These are phyloP conservation scores for Suillus americanus DNA, from an alignment of 768 basidiomycete genomes.

Conservation along the genomic window DNA sequence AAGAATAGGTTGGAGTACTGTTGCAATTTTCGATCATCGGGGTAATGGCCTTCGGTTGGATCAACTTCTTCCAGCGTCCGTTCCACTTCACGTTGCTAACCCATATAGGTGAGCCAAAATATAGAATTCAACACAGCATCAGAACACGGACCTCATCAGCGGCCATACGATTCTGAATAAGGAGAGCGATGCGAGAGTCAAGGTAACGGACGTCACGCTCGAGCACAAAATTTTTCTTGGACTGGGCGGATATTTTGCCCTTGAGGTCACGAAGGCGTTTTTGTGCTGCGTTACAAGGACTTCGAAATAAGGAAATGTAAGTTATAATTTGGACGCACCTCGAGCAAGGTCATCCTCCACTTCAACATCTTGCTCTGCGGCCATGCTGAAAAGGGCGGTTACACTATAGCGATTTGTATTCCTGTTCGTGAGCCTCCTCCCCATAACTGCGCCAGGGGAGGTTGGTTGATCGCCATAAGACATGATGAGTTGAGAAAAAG, in stretches of 20 bases:
- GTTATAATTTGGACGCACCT: constrained; percentile 50
- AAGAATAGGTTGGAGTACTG: constrained; percentile 99
- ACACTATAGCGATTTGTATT: constrained; percentile 97
- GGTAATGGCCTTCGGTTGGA: constrained; percentile 87
- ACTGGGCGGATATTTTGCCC: constrained; percentile 95
- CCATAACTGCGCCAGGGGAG: constrained; percentile 65
- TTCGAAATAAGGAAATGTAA: not conserved
- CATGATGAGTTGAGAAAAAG: constrained; percentile 35
- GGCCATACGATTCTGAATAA: constrained; percentile 99
- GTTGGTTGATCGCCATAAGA: constrained; percentile 61
- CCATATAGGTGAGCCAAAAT: constrained; percentile 14
- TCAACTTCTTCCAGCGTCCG: constrained; percentile 95
- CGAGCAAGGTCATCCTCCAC: constrained; percentile 95
- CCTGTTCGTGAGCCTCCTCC: constrained; percentile 81
- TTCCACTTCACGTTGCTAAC: constrained; percentile 91
- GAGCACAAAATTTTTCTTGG: constrained; percentile 99
- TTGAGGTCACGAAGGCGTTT: constrained; percentile 96
- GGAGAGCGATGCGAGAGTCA: constrained; percentile 92
- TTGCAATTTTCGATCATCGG: constrained; percentile 91
- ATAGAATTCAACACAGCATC: not conserved
- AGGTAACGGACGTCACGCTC: constrained; percentile 98
- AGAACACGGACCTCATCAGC: constrained; percentile 75
- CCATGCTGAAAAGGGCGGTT: constrained; percentile 95
- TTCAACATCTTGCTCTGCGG: constrained; percentile 97
- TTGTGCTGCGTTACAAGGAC: constrained; percentile 62